These are phyloP conservation scores for Psophocarpus tetragonolobus DNA, from an alignment of 306 rosid species.

Conservation along the genomic window DNA sequence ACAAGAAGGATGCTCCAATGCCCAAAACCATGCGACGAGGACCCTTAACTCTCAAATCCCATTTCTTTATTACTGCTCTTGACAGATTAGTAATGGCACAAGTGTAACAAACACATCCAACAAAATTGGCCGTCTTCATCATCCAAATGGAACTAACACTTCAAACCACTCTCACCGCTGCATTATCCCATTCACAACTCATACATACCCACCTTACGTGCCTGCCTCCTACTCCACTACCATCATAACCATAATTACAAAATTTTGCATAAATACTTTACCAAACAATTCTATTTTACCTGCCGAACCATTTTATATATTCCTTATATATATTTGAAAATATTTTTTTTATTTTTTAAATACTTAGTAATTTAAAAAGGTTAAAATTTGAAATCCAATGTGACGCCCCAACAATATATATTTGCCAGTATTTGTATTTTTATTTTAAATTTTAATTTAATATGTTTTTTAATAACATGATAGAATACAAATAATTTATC, in stretches of 20 bases:
- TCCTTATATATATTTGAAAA: too few species aligned
- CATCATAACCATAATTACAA: background rate
- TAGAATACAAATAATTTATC: too few species aligned
- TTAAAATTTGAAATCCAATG: too few species aligned
- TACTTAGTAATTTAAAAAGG: too few species aligned
- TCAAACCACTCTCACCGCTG: background rate
- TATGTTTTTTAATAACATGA: too few species aligned
- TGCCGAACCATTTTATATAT: too few species aligned
- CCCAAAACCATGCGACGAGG: constrained; percentile 67
- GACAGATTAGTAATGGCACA: background rate
- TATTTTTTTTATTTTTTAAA: too few species aligned
- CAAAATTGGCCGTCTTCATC: constrained; percentile 40
- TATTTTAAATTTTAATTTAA: too few species aligned
- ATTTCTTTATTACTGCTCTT: constrained; percentile 7
- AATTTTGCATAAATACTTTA: too few species aligned
- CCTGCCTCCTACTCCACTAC: background rate
- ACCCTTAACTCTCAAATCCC: constrained; percentile 39
- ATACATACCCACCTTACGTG: constrained; percentile 43
- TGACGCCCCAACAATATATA: too few species aligned
- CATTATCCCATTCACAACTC: constrained; percentile 27
- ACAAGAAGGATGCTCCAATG: constrained; percentile 52
- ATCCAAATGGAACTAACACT: background rate
- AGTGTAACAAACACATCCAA: constrained; percentile 32
- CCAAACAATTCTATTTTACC: too few species aligned
- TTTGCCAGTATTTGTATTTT: too few species aligned